phyloP scores from a whole-genome alignment of 2,329 filamentous ascomycete genomes.

The Apiospora hydei region DNA sequence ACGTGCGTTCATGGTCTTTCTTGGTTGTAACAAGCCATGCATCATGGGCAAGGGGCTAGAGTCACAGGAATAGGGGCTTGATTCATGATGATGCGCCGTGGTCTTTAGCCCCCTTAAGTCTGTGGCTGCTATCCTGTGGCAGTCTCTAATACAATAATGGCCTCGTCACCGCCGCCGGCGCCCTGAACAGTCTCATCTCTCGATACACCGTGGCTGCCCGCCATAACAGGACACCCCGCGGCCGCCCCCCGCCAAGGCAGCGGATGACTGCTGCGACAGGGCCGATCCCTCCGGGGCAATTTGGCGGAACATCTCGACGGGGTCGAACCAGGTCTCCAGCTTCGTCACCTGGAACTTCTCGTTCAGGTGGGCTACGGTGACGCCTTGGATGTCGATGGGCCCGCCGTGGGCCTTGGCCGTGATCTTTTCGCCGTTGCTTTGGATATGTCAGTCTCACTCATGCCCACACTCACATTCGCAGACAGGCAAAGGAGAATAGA shows the following conservation, averaged over 20 bases:
- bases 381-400: constrained; percentile 67
- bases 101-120: no score
- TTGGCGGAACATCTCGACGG: constrained; percentile 71
- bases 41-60: not conserved
- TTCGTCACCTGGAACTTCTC: constrained; percentile 63
- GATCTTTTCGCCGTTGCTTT: constrained; percentile 61
- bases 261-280: not conserved
- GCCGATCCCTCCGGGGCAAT: constrained; percentile 48
- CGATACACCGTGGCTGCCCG: not conserved
- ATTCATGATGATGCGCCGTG: not conserved
- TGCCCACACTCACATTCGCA: not conserved
- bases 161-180: not conserved
- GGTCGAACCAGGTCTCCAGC: constrained; percentile 71
- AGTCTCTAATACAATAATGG: constrained; percentile 8
- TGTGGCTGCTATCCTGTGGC: not conserved
- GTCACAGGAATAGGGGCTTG: not conserved
- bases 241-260: not conserved
- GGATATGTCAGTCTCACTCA: not conserved
- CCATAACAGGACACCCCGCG: constrained; percentile 7
- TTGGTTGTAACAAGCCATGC: not conserved
- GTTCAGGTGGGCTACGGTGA: constrained; percentile 68
- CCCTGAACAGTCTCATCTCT: not conserved
- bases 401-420: constrained; percentile 67
- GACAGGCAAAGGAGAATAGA: not conserved
- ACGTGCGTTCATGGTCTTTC: not conserved